Evolutionary conservation across 805 yeast species (phyloP).

Genomic region (Tetrapisispora fleetii): DNA sequence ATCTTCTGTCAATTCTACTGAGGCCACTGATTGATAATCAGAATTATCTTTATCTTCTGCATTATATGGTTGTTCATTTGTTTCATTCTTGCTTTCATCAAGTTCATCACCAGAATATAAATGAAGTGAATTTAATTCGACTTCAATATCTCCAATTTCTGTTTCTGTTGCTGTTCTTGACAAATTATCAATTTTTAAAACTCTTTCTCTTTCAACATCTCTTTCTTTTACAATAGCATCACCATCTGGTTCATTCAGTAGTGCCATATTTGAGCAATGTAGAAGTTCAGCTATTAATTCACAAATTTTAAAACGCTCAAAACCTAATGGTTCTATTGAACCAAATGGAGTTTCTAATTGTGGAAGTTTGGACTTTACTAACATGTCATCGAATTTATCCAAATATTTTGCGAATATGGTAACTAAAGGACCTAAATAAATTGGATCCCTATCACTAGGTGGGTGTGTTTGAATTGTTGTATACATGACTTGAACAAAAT

Average conservation of each 20-base stretch:
- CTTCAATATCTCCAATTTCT: slow-evolving; percentile 1
- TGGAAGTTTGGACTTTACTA: slow-evolving; percentile 32
- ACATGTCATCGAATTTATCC: slow-evolving; percentile 53
- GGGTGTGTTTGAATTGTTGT: slow-evolving; percentile 83
- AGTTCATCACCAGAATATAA: slow-evolving; percentile 3
- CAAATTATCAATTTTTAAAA: slow-evolving; percentile 10
- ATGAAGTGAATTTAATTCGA: slow-evolving; percentile 4
- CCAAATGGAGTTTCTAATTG: slow-evolving; percentile 37
- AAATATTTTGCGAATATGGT: slow-evolving; percentile 66
- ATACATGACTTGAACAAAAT: slow-evolving; percentile 73
- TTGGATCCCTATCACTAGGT: slow-evolving; percentile 86
- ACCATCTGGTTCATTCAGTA: slow-evolving; percentile 70
- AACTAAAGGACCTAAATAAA: slow-evolving; percentile 80
- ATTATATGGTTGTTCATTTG: not conserved
- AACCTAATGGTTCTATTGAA: slow-evolving; percentile 73
- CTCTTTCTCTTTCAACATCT: slow-evolving; percentile 46
- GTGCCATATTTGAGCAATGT: slow-evolving; percentile 93
- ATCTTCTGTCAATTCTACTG: slow-evolving; percentile 1
- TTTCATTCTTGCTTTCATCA: not conserved
- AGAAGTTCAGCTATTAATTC: slow-evolving; percentile 89
- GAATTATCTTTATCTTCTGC: not conserved
- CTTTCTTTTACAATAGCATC: slow-evolving; percentile 59
- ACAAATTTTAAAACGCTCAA: slow-evolving; percentile 85
- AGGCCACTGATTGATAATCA: not conserved
- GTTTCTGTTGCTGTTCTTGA: slow-evolving; percentile 1